These are phyloP conservation scores for Dendrostoma leiphaemia DNA, from an alignment of 2,329 filamentous ascomycete species.

Conservation along the genomic window DNA sequence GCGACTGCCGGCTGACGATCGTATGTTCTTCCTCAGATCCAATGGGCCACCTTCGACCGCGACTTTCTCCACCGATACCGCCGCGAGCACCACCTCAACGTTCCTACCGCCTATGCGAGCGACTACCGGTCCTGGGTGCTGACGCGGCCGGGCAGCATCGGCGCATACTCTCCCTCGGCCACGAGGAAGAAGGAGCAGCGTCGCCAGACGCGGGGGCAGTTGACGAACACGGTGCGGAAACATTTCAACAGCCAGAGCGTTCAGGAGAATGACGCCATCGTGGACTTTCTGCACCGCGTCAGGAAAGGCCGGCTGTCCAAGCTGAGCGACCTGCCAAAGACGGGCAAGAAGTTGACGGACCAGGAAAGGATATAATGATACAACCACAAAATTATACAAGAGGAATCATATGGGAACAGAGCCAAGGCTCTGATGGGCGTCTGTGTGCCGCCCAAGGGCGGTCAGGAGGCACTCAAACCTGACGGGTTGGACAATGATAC, in stretches of 20 bases:
- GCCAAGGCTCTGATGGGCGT: neutral
- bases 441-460: neutral
- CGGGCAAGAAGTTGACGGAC: slow-evolving; percentile 25
- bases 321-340: slow-evolving; percentile 24
- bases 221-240: slow-evolving; percentile 71
- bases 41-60: slow-evolving; percentile 68
- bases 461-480: neutral
- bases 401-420: neutral
- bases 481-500: slow-evolving; percentile 3
- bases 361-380: slow-evolving; percentile 17
- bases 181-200: slow-evolving; percentile 61
- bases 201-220: slow-evolving; percentile 68
- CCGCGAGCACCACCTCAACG: slow-evolving; percentile 68
- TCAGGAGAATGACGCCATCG: slow-evolving; percentile 79
- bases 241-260: slow-evolving; percentile 81
- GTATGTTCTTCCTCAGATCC: slow-evolving; percentile 38
- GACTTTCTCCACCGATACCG: slow-evolving; percentile 72
- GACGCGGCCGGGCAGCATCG: slow-evolving; percentile 61
- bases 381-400: neutral
- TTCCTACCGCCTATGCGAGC: slow-evolving; percentile 67
- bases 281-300: slow-evolving; percentile 74
- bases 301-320: slow-evolving; percentile 50
- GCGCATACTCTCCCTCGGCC: slow-evolving; percentile 74
- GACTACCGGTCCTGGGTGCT: slow-evolving; percentile 62
- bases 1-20: neutral